phyloP scores from a whole-genome alignment of 192 early-diverging fungal genomes.

The Mortierella claussenii region DNA sequence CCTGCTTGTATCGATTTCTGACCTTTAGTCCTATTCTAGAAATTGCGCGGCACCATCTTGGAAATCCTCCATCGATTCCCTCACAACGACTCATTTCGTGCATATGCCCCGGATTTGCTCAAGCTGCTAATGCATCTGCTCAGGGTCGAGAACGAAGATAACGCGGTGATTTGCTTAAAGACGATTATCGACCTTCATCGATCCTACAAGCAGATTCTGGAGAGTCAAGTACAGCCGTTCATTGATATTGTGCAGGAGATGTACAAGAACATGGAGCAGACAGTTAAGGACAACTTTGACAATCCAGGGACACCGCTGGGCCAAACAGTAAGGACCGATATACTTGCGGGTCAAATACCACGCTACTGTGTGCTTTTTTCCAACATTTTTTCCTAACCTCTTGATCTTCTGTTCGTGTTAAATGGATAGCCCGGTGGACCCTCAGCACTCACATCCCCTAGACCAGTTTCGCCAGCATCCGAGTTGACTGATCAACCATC shows the following conservation, averaged over 20 bases:
- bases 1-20: background rate
- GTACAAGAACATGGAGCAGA: constrained; percentile 91
- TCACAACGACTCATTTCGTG: constrained; percentile 83
- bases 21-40: constrained; percentile 58
- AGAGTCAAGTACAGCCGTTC: constrained; percentile 90
- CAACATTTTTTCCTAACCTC: no score
- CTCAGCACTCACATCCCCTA: constrained; percentile 66
- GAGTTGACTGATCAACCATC: constrained; percentile 63
- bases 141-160: constrained; percentile 96
- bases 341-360: no score
- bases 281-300: constrained; percentile 86
- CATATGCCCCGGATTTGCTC: constrained; percentile 82
- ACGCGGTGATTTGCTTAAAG: constrained; percentile 91
- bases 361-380: no score
- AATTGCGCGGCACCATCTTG: constrained; percentile 86
- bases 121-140: constrained; percentile 81
- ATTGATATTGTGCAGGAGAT: constrained; percentile 93
- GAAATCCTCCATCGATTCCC: constrained; percentile 96
- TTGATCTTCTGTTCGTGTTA: no score
- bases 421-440: constrained; percentile 45
- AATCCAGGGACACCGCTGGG: constrained; percentile 67
- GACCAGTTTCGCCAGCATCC: constrained; percentile 79
- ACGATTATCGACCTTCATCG: constrained; percentile 97
- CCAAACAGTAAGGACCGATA: constrained; percentile 38
- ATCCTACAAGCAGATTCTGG: constrained; percentile 80